A percentile compares a stretch with the other conserved stretches of the same genome.
These are phyloP conservation scores for Saposhnikovia divaricata DNA, from an alignment of 129 eudicot species.

Conservation along the genomic window DNA sequence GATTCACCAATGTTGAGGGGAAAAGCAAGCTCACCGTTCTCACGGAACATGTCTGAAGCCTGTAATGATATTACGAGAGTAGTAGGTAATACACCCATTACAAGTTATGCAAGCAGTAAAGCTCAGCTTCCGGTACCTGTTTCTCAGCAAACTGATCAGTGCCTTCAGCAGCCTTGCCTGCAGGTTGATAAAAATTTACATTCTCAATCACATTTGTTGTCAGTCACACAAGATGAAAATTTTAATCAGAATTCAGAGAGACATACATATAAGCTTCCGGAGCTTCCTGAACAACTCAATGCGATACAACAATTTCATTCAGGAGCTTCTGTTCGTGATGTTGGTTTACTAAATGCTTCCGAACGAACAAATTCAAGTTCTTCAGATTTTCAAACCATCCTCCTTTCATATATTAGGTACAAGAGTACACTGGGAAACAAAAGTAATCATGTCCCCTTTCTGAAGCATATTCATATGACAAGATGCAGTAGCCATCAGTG, in stretches of 20 bases:
- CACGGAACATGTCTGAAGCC: slow-evolving; percentile 11
- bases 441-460: slow-evolving; percentile 32
- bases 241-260: background rate
- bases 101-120: slow-evolving; percentile 15
- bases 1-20: slow-evolving; percentile 6
- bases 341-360: background rate
- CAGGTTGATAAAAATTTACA: slow-evolving; percentile 15
- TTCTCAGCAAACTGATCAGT: slow-evolving; percentile 16
- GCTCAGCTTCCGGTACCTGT: slow-evolving; percentile 17
- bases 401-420: slow-evolving; percentile 34
- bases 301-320: background rate
- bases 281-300: slow-evolving; percentile 7
- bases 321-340: slow-evolving; percentile 1
- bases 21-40: slow-evolving; percentile 16
- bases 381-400: slow-evolving; percentile 21
- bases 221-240: slow-evolving; percentile 2
- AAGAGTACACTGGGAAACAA: slow-evolving; percentile 23
- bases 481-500: slow-evolving; percentile 39
- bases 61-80: slow-evolving; percentile 13
- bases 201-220: slow-evolving; percentile 14
- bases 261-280: slow-evolving; percentile 1
- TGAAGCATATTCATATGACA: slow-evolving; percentile 38
- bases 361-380: slow-evolving; percentile 14
- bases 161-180: slow-evolving; percentile 15
- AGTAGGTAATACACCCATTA: background rate